Evolutionary conservation across 768 basidiomycete species (phyloP).

Genomic region (Lentinula edodes): DNA sequence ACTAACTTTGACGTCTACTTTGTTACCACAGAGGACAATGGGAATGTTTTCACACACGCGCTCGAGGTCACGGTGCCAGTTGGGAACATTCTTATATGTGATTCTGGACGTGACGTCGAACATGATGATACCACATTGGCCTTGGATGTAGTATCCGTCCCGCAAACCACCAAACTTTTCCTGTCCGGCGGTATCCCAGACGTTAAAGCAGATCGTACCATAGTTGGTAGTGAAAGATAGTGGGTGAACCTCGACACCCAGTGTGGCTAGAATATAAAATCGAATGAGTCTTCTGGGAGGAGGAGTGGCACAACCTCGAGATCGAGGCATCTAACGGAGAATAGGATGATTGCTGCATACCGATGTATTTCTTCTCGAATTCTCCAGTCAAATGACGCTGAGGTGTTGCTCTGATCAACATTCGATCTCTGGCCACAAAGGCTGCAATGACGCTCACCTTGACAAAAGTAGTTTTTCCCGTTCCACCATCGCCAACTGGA

Average conservation of each 20-base stretch:
- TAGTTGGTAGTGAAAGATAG: conserved; percentile 96
- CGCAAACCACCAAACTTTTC: conserved; percentile 99
- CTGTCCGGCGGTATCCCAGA: conserved; percentile 99
- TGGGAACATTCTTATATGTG: conserved; percentile 99
- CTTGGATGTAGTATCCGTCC: conserved; percentile 95
- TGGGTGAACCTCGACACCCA: conserved; percentile 99
- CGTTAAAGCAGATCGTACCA: conserved; percentile 98
- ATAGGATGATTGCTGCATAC: conserved; percentile 39
- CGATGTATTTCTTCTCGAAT: conserved; percentile 99
- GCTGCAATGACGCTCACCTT: conserved; percentile 53
- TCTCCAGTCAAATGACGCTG: conserved; percentile 98
- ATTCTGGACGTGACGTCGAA: conserved; percentile 99
- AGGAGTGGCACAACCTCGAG: conserved; percentile 8
- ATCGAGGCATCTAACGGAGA: conserved; percentile 9
- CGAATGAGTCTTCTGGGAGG: conserved; percentile 7
- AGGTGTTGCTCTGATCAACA: conserved; percentile 43
- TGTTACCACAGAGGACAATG: conserved; percentile 99
- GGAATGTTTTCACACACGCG: conserved; percentile 99
- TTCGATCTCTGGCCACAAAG: conserved; percentile 36
- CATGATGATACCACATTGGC: conserved; percentile 99
- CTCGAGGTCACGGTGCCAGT: conserved; percentile 99
- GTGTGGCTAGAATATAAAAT: conserved; percentile 64
- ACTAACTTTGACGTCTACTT: conserved; percentile 96
- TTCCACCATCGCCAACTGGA: conserved; percentile 92
- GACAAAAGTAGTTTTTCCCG: conserved; percentile 98